Base-by-base conservation (phyloP, 2,329 filamentous ascomycete genomes). In the Dactylellina sp. region DNA sequence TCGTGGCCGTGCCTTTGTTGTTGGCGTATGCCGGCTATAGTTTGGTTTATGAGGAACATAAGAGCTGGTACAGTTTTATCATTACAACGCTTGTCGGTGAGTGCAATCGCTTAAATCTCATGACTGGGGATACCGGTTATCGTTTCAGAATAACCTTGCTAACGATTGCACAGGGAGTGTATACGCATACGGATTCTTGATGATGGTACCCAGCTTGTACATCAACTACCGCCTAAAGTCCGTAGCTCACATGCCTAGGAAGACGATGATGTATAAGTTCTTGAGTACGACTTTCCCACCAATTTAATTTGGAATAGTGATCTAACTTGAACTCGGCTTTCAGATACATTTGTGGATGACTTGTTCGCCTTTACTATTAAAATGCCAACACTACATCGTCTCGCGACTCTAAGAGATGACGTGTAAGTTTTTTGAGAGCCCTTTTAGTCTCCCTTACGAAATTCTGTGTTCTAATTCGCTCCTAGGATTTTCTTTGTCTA, bases 281-380 rank as follows among this genome's bases (percentile, higher is more conserved):
- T 46, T 74, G 60, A 74, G 70, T 74, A 66, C 18, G 70, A n/a
- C n/a, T 66, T 32, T 20, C 7, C 11, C 32, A 24, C 3, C 14
- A 20, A 9, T 5, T 32, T 46, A 2, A 24, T 12, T 16, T 16
- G 16, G 46, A 11, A 39, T 18, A 2, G 22, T 24, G 35, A n/a
- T 20, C 37, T 12, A 57, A 52, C 35, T 22, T 57, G 40, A 46
- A 28, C 1, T 39, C 12, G 7, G 1, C 11, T 97, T 83, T 84
- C 98, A 77, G 97, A 98, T 84, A 98, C 95, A 3, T 99, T 99
- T 81, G 98, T 99, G 81, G 95, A 99, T 82, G 95, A 99, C 80
- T 85, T 99, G 32, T 99, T 99, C 80, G 95, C 95, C 1, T 99
- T 98, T 80, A 99, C 95, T 40, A 97, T 99, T 84, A 98, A 98